Base-by-base conservation (phyloP, 2,329 filamentous ascomycete genomes). In the Alternaria solani region DNA sequence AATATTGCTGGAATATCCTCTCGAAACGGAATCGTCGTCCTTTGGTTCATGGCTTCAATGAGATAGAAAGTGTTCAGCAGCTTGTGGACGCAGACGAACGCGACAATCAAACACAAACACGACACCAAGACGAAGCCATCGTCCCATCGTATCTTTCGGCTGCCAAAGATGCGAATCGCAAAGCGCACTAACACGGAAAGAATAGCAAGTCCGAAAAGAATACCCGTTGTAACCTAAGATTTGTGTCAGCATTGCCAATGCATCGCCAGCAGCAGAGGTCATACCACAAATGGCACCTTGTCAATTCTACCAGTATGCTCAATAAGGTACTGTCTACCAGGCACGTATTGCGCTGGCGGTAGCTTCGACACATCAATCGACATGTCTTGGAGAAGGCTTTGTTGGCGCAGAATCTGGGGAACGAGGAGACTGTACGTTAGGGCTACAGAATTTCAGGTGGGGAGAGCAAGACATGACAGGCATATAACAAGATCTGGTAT, bases 41-140 rank as follows among this genome's bases (percentile, higher is more conserved):
- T 53, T 51, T 58, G 52, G 49, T 58, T 58, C 20, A 58, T 58
- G 26, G 55, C 55, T 32, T 58, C 55, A 16, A 53, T 34, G 12
- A 58, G 48, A 58, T 58, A 58, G 9, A 58, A 32, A 20, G 48
- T 53, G 25, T 58, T 49, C n/a, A 53, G 36, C 28, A 42, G 26
- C 23, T 54, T 58, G 23, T 53, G 47, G n/a, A 54, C 25, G 8
- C 51, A 28, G 49, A n/a, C 36, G 26, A 51, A 51, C 34, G 28
- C 48, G 5, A 39, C 32, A n/a, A 20, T 8, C 5, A 54, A 30
- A 6, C 34, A 34, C 23, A 54, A 20, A 4, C 20, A 34, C 30
- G 51, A 38, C 3, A 25, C 30, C 16, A 54, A 34, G 41, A 54
- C 51, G 6, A 54, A 32, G n/a, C 38, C 51, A 7, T 54, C 51